Conservation (phyloP, 345 rosid genomes). For the Citrus inodora region DNA sequence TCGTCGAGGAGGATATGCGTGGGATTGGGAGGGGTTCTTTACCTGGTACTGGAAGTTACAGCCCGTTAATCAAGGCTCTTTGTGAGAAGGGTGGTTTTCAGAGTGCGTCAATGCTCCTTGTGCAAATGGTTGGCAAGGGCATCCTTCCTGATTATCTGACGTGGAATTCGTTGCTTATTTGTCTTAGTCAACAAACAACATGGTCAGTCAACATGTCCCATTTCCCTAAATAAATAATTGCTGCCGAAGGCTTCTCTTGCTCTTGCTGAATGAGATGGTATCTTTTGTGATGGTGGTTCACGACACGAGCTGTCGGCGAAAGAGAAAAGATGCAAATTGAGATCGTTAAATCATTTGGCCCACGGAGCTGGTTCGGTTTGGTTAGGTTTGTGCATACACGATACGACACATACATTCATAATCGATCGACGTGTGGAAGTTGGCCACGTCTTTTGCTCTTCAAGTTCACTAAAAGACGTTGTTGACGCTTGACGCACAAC, state of each 20-base stretch:
- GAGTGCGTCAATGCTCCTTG: constrained; percentile 39
- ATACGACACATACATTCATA: no score
- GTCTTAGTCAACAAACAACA: constrained; percentile 37
- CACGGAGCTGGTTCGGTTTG: background rate
- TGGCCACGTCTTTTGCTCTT: background rate
- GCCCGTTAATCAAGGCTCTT: constrained; percentile 37
- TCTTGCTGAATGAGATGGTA: background rate
- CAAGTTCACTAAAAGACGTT: no score
- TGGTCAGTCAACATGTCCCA: constrained; percentile 20
- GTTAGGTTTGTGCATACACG: background rate
- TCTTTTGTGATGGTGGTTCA: no score
- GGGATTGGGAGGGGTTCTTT: constrained; percentile 41
- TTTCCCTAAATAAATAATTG: constrained; percentile 20
- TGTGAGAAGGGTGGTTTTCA: constrained; percentile 42
- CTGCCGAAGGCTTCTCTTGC: background rate
- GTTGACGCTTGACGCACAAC: background rate
- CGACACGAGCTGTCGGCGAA: background rate
- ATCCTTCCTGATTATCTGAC: constrained; percentile 46
- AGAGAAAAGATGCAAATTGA: background rate
- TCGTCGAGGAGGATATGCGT: constrained; percentile 63
- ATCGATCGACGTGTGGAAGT: no score
- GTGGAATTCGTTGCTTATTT: constrained; percentile 53
- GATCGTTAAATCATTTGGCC: background rate
- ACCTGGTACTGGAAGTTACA: constrained; percentile 46
- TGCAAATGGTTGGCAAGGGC: constrained; percentile 57